Percentiles rank a stretch among this genome's conserved stretches.
These are phyloP conservation scores for Mucor velutinosus DNA, from an alignment of 371 early-diverging fungal species.

Conservation along the genomic window DNA sequence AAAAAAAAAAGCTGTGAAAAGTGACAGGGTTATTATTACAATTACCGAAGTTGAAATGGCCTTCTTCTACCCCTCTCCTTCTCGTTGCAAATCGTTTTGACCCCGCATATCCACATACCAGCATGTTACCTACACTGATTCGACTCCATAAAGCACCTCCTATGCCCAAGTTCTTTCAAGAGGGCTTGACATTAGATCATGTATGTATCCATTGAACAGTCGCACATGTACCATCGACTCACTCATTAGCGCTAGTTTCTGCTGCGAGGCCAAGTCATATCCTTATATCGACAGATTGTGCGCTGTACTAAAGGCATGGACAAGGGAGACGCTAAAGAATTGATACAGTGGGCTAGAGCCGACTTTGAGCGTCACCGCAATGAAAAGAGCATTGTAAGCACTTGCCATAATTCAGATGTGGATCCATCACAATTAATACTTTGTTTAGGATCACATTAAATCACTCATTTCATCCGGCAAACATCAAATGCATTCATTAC, in stretches of 20 bases:
- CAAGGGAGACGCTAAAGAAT: constrained; percentile 52
- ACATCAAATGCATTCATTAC: constrained; percentile 62
- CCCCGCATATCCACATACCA: not conserved
- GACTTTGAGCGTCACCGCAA: constrained; percentile 66
- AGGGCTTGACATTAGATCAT: constrained; percentile 43
- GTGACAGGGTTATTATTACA: not conserved
- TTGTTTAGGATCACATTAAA: constrained; percentile 54
- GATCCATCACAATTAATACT: not conserved
- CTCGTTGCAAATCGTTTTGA: not conserved
- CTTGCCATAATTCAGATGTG: not conserved
- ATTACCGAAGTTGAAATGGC: not conserved
- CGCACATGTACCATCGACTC: not conserved
- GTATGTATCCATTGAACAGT: constrained; percentile 16
- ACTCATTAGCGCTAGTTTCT: constrained; percentile 47
- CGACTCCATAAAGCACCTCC: constrained; percentile 34
- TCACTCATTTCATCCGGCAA: constrained; percentile 59
- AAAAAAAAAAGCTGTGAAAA: not conserved
- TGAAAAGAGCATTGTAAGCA: constrained; percentile 56
- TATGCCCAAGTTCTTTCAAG: constrained; percentile 47
- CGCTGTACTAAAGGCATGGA: constrained; percentile 60
- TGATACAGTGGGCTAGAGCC: constrained; percentile 59
- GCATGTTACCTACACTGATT: constrained; percentile 29
- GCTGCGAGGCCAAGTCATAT: constrained; percentile 55
- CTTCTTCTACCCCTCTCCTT: not conserved
- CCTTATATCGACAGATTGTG: constrained; percentile 63